A percentile compares a stretch with the other conserved stretches of the same genome.
Evolutionary conservation across 345 rosid species (phyloP).

Genomic region (Melastoma malabathricum): DNA sequence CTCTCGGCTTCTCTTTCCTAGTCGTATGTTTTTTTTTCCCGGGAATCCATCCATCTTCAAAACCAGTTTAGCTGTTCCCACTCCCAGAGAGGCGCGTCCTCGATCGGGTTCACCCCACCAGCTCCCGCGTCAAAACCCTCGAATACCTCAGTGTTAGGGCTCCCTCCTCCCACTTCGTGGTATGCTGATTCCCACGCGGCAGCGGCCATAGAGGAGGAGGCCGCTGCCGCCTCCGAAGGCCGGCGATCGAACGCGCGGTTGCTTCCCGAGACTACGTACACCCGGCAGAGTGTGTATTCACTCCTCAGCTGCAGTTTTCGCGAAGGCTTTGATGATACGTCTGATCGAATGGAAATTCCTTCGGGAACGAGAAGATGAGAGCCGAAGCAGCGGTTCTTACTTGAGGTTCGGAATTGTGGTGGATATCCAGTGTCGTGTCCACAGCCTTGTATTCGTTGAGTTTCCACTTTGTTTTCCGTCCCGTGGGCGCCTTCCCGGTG

Average conservation of each 20-base stretch:
- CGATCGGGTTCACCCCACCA: no score
- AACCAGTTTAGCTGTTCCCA: constrained; percentile 4
- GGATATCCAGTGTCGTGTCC: no score
- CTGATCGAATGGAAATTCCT: no score
- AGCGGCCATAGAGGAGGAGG: background rate
- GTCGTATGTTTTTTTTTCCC: no score
- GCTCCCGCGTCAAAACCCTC: no score
- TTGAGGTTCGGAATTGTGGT: constrained; percentile 14
- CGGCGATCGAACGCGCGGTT: background rate
- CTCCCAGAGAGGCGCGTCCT: background rate
- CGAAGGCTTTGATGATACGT: no score
- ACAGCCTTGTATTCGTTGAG: constrained; percentile 62
- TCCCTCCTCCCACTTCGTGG: background rate
- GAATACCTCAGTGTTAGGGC: background rate
- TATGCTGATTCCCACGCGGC: background rate
- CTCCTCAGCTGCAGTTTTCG: background rate
- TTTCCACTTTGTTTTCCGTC: constrained; percentile 78
- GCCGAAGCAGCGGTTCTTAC: background rate
- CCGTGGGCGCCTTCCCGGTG: constrained; percentile 59
- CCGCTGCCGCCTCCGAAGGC: no score
- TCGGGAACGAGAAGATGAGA: background rate
- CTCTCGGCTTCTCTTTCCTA: no score
- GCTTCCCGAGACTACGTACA: constrained; percentile 6
- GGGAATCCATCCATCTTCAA: background rate
- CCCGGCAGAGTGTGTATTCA: constrained; percentile 6